Percentiles rank a stretch among this genome's conserved stretches.
Evolutionary conservation across 1,284 basidiomycete species (phyloP).

Genomic region (Tetrapyrgos nigripes): DNA sequence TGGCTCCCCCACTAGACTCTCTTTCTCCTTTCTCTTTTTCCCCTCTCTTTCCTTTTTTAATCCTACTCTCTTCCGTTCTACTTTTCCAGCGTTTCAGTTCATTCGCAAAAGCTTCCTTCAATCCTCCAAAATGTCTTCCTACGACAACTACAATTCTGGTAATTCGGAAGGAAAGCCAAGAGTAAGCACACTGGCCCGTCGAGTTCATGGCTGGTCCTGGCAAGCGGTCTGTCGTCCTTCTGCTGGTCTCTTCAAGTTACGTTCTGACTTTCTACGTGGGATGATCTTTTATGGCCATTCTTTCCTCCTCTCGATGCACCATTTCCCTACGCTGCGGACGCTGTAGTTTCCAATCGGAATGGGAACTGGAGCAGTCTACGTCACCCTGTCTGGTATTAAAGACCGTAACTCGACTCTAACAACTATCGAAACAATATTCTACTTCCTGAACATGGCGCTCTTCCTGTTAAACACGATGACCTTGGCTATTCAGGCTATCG

Average conservation of each 20-base stretch:
- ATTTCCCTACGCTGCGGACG: background rate
- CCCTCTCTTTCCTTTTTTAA: background rate
- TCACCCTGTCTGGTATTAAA: constrained; percentile 49
- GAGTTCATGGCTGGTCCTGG: constrained; percentile 58
- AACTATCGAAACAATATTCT: constrained; percentile 49
- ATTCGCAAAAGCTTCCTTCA: too few relatives aligned
- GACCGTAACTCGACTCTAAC: constrained; percentile 39
- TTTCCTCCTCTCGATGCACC: background rate
- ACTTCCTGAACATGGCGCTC: constrained; percentile 50
- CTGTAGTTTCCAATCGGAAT: constrained; percentile 55
- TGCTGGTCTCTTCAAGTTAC: background rate
- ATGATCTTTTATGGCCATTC: background rate
- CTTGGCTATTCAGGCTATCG: constrained; percentile 47
- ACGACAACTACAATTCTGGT: background rate
- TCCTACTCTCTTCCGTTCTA: background rate
- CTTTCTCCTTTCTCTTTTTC: background rate
- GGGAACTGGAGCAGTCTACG: constrained; percentile 57
- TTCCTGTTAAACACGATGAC: constrained; percentile 51
- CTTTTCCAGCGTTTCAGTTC: too few relatives aligned
- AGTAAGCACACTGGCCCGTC: constrained; percentile 41
- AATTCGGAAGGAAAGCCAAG: constrained; percentile 3
- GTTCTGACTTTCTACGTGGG: background rate
- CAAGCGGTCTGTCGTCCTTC: constrained; percentile 44
- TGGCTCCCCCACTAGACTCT: background rate
- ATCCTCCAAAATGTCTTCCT: background rate